These are phyloP conservation scores for Colletotrichum sp. DNA, from an alignment of 2,329 filamentous ascomycete genomes.

Conservation along the genomic window DNA sequence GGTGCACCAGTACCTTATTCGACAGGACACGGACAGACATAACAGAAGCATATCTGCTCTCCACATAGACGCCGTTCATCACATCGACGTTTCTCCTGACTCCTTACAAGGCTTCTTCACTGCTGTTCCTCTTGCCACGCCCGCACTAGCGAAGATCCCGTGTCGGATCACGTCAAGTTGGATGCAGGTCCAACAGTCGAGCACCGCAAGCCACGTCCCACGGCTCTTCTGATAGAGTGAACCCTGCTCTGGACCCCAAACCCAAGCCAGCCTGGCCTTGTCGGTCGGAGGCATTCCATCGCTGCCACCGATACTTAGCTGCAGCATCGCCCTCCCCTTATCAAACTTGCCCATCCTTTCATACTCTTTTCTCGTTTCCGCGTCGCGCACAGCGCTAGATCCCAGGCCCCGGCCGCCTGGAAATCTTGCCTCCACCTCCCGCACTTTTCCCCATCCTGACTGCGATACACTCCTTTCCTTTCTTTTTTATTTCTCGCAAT, in stretches of 20 bases:
- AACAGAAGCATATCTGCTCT: not conserved
- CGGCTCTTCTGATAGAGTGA: conserved; percentile 3
- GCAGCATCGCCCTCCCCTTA: not conserved
- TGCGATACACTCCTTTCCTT: conserved; percentile 16
- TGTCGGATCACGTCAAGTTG: conserved; percentile 20
- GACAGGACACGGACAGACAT: not conserved
- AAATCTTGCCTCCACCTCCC: conserved; percentile 11
- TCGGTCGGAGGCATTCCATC: conserved; percentile 5
- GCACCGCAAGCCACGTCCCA: conserved; percentile 14
- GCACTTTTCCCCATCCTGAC: conserved; percentile 1
- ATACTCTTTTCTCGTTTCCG: not conserved
- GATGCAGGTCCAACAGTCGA: conserved; percentile 25
- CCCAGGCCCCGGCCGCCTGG: conserved; percentile 20
- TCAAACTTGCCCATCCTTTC: not conserved
- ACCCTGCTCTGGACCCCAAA: conserved; percentile 4
- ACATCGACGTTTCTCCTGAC: not conserved
- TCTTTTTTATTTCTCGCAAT: not conserved
- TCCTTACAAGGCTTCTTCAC: conserved; percentile 5
- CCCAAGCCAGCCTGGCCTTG: conserved; percentile 16
- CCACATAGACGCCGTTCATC: not conserved
- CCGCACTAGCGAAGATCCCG: conserved; percentile 29
- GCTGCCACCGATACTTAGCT: conserved; percentile 13
- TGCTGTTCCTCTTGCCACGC: conserved; percentile 21
- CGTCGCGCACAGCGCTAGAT: conserved; percentile 17
- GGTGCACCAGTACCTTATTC: not conserved